Evolutionary conservation across 2,329 filamentous ascomycete genomes (phyloP).

Genomic region (Penicillium hesseltinei): DNA sequence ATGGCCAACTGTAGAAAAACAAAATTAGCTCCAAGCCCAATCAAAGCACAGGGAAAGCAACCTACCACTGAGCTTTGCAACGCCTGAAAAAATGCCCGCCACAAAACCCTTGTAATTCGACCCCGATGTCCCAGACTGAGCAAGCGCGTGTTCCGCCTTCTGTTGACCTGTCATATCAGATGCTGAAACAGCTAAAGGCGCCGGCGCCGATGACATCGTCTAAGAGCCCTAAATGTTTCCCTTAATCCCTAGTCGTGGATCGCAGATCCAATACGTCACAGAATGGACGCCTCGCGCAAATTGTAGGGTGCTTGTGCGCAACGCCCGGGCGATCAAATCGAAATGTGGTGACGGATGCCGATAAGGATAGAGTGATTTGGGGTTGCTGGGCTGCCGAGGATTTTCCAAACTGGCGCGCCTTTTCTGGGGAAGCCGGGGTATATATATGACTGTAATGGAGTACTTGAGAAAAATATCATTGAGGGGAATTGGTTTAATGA

Average conservation of each 20-base stretch:
- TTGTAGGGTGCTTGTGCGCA: neutral
- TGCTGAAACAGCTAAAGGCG: slow-evolving; percentile 12
- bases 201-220: slow-evolving; percentile 27
- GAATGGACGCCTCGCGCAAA: slow-evolving; percentile 3
- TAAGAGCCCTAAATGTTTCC: neutral
- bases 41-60: slow-evolving; percentile 12
- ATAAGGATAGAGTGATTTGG: slow-evolving; percentile 3
- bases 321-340: neutral
- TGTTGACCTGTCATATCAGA: slow-evolving; percentile 8
- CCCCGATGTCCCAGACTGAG: slow-evolving; percentile 20
- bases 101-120: slow-evolving; percentile 91
- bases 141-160: slow-evolving; percentile 12
- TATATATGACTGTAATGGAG: neutral
- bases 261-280: slow-evolving; percentile 6
- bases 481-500: neutral
- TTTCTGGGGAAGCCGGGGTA: neutral
- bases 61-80: slow-evolving; percentile 82
- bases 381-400: neutral
- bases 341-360: slow-evolving; percentile 1
- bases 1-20: slow-evolving; percentile 53
- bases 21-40: neutral
- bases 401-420: neutral
- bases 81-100: slow-evolving; percentile 90
- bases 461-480: neutral
- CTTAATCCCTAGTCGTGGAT: neutral